Base-by-base conservation (phyloP, 2,329 filamentous ascomycete species). In the Colletotrichum sidae region DNA sequence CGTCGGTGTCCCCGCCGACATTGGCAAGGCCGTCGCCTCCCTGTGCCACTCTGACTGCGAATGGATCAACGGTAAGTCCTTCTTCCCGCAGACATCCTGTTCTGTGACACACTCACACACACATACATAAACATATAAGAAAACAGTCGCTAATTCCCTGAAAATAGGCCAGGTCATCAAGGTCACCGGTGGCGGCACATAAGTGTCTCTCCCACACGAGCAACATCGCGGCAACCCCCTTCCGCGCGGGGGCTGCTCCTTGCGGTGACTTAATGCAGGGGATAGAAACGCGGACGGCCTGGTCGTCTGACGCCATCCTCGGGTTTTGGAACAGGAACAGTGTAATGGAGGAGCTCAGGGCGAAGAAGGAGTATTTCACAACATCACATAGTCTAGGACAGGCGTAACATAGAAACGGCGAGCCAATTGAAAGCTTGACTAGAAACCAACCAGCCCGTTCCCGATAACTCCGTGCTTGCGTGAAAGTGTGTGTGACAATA, bases 21-120 rank as follows among this genome's bases (percentile, higher is more conserved):
- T 89, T 70, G 87, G 85, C 54, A 82, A 85, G 66, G 85, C 84
- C 39, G 85, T 88, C 57, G 83, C 82, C 65, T 81, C 84, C 70
- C 75, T 89, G 46, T 81, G 85, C 69, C 84, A 83, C 69, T 80
- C 83, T 7, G 87, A 88, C 71, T 84, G 85, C 61, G 86, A 88
- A 76, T 90, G 87, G 87, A 86, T 90, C 73, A 90, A 89, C 73
- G 87, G 87, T 88, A 68, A 74, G 83, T 73, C 38, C 47, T 11
- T 2, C 33, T 1, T 25, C n/a, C 7, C 38, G 4, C 33, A 25
- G 25, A 25, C 25, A 5, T 25, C 1, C 4, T 11, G 6, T 37
- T 33, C 10, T 88, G 42, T 44, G 12, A 13, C 25, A 11, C 15
- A 33, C 33, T 17, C 33, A 35, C 52, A 33, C 25, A 11, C 17